Conservation (phyloP, 768 basidiomycete species). For the Trametes elegans region DNA sequence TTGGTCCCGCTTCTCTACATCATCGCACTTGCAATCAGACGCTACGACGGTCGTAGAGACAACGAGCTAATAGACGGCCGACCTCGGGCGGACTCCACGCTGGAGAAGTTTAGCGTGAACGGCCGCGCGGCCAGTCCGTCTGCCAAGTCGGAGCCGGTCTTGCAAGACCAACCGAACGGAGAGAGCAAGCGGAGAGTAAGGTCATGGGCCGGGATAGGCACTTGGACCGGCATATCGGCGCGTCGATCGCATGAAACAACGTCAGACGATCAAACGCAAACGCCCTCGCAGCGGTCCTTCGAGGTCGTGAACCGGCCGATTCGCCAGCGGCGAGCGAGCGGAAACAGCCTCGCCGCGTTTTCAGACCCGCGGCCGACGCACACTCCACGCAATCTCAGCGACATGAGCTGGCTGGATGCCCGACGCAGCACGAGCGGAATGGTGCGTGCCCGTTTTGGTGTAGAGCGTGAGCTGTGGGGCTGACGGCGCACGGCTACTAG, state of each 20-base stretch:
- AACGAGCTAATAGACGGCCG: constrained; percentile 11
- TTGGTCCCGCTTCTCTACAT: constrained; percentile 44
- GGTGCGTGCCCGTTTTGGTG: constrained; percentile 41
- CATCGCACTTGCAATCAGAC: constrained; percentile 22
- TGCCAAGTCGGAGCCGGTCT: constrained; percentile 21
- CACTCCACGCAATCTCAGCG: constrained; percentile 56
- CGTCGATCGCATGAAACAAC: constrained; percentile 41
- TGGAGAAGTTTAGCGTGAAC: constrained; percentile 38
- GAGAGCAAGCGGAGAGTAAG: constrained; percentile 28
- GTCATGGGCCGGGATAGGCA: constrained; percentile 38
- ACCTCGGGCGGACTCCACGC: constrained; percentile 37
- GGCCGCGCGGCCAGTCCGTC: constrained; percentile 30
- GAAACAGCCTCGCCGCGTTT: constrained; percentile 39
- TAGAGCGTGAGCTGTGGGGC: constrained; percentile 3
- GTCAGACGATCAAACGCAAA: constrained; percentile 28
- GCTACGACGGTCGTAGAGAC: background rate
- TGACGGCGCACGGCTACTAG: constrained; percentile 37
- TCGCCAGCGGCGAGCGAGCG: constrained; percentile 53
- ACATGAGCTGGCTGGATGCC: constrained; percentile 77
- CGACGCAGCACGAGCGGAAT: constrained; percentile 69
- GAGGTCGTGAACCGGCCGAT: constrained; percentile 50
- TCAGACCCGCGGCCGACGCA: constrained; percentile 42
- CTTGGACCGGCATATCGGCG: constrained; percentile 35
- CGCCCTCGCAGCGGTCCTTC: constrained; percentile 39
- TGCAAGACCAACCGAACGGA: background rate